These are phyloP conservation scores for Nothophoma quercina DNA, from an alignment of 2,329 filamentous ascomycete species.

Conservation along the genomic window DNA sequence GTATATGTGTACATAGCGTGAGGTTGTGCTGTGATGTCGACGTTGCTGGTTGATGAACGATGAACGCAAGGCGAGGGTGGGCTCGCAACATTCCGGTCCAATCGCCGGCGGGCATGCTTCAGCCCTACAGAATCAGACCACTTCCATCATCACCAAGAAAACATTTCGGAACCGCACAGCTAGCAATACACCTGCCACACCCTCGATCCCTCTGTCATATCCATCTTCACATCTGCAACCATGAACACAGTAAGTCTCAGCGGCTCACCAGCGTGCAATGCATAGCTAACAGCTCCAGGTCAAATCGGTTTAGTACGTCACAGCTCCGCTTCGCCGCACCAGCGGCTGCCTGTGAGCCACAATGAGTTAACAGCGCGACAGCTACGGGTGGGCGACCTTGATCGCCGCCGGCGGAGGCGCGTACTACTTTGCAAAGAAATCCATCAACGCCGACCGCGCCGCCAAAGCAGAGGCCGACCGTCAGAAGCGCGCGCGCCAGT, in stretches of 20 bases:
- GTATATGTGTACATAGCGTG: too few species aligned
- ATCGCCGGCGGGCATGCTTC: conserved; percentile 26
- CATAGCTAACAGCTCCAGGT: conserved; percentile 54
- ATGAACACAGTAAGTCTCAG: conserved; percentile 62
- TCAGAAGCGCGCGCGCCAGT: conserved; percentile 40
- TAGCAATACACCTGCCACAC: not conserved
- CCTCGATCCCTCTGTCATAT: not conserved
- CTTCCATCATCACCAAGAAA: conserved; percentile 36
- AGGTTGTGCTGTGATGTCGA: not conserved
- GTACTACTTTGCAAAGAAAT: conserved; percentile 94
- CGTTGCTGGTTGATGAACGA: not conserved
- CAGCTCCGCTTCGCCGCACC: not conserved
- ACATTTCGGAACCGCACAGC: conserved; percentile 20
- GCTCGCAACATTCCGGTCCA: not conserved
- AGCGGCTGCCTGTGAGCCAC: not conserved
- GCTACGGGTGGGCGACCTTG: conserved; percentile 90
- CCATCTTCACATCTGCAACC: conserved; percentile 12
- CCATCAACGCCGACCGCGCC: conserved; percentile 90
- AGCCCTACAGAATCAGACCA: conserved; percentile 38
- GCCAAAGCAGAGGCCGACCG: conserved; percentile 66
- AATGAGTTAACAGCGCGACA: conserved; percentile 48
- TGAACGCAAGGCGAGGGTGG: not conserved
- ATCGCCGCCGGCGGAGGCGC: conserved; percentile 85
- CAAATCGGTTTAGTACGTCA: conserved; percentile 65
- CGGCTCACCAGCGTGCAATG: not conserved